These are phyloP conservation scores for Candida coleopterorum DNA, from an alignment of 805 yeast species.

Conservation along the genomic window DNA sequence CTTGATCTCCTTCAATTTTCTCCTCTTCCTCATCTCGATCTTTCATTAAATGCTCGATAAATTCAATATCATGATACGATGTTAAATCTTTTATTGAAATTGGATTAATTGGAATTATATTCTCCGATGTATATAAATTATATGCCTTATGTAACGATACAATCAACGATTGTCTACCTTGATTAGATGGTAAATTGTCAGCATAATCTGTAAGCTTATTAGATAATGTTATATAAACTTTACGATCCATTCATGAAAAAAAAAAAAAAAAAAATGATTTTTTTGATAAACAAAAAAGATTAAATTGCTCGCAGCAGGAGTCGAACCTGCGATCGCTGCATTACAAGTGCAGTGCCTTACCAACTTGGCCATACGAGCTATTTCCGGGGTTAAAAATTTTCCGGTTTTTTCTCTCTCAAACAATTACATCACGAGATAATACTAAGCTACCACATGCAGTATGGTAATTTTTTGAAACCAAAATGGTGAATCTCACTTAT, in stretches of 20 bases:
- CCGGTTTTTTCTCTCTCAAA: too few relatives aligned
- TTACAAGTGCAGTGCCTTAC: constrained; percentile 7
- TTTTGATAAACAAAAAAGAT: background rate
- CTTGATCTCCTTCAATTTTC: constrained; percentile 14
- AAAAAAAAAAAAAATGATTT: background rate
- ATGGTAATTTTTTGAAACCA: too few relatives aligned
- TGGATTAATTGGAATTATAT: constrained; percentile 16
- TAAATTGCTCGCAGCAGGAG: constrained; percentile 5
- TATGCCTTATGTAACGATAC: constrained; percentile 38
- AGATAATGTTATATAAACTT: constrained; percentile 1
- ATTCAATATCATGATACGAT: constrained; percentile 47
- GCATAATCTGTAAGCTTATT: constrained; percentile 1
- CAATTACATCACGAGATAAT: too few relatives aligned
- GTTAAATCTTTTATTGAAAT: constrained; percentile 36
- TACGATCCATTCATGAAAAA: constrained; percentile 1
- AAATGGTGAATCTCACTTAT: too few relatives aligned
- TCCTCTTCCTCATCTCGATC: constrained; percentile 13
- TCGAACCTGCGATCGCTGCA: constrained; percentile 7
- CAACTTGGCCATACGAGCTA: constrained; percentile 6
- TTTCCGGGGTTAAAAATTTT: background rate
- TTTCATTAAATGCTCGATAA: constrained; percentile 36
- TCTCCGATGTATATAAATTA: constrained; percentile 24
- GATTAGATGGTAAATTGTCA: constrained; percentile 51
- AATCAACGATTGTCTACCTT: constrained; percentile 45
- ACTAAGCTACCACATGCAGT: too few relatives aligned